A percentile compares a stretch with the other conserved stretches of the same genome.
Evolutionary conservation across 495 filamentous ascomycete genomes (phyloP).

Genomic region (Aspergillus egyptiacus): DNA sequence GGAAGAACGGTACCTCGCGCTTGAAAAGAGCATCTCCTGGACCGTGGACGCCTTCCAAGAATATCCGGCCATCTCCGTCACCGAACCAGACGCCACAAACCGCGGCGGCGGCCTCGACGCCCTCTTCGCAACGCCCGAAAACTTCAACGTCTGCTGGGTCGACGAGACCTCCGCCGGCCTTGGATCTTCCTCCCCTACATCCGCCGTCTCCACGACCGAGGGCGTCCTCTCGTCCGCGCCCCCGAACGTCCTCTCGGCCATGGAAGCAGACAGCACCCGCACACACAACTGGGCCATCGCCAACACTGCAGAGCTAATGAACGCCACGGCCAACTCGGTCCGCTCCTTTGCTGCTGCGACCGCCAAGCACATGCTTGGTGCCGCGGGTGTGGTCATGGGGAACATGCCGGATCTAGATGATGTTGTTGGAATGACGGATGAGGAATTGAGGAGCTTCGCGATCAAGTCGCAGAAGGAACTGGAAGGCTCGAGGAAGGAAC

Average conservation of each 20-base stretch:
- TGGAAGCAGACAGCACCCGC: slow-evolving; percentile 40
- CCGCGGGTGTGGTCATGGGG: slow-evolving; percentile 27
- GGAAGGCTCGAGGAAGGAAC: slow-evolving; percentile 38
- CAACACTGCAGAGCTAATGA: slow-evolving; percentile 39
- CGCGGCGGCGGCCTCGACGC: slow-evolving; percentile 40
- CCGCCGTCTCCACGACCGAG: slow-evolving; percentile 21
- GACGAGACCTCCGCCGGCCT: slow-evolving; percentile 27
- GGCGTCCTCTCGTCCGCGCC: slow-evolving; percentile 15
- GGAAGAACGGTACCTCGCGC: slow-evolving; percentile 67
- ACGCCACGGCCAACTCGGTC: slow-evolving; percentile 39
- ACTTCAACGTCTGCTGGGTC: slow-evolving; percentile 40
- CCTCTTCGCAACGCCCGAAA: slow-evolving; percentile 39
- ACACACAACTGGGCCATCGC: slow-evolving; percentile 42
- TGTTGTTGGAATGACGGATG: slow-evolving; percentile 37
- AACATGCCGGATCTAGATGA: slow-evolving; percentile 35
- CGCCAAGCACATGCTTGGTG: slow-evolving; percentile 39
- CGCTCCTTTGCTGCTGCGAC: slow-evolving; percentile 38
- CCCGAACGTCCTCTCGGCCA: slow-evolving; percentile 39
- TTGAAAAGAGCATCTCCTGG: slow-evolving; percentile 56
- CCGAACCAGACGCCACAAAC: slow-evolving; percentile 36
- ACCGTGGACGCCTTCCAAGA: slow-evolving; percentile 27
- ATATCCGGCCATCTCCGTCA: slow-evolving; percentile 23
- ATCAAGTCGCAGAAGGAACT: slow-evolving; percentile 38
- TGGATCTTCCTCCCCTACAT: slow-evolving; percentile 23
- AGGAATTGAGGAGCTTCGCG: slow-evolving; percentile 35